Conservation (phyloP, 352 stramenopile species). For the Phytophthora pistaciae region DNA sequence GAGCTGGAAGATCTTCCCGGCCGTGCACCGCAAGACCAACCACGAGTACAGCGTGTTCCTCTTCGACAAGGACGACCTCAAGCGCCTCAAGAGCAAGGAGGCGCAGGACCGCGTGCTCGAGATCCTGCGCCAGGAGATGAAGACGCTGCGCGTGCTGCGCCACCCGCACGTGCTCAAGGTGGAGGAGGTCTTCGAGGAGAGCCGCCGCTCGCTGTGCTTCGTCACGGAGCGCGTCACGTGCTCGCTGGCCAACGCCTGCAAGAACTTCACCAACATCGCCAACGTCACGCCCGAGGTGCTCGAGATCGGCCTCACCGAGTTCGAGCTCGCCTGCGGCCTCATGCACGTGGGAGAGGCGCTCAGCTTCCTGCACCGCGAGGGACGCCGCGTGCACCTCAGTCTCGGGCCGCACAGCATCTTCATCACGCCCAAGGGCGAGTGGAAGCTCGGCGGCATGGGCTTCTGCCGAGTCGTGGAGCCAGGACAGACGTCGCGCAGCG, state of each 20-base stretch:
- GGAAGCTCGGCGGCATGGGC: conserved; percentile 92
- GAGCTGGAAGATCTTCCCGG: conserved; percentile 87
- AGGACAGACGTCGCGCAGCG: conserved; percentile 81
- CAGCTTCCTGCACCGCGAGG: conserved; percentile 92
- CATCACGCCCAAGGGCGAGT: conserved; percentile 92
- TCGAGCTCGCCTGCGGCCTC: conserved; percentile 88
- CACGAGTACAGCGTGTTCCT: conserved; percentile 87
- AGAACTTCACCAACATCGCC: conserved; percentile 88
- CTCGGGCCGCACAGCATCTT: conserved; percentile 90
- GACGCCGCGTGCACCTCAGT: conserved; percentile 88
- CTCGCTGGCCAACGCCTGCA: conserved; percentile 91
- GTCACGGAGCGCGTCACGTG: conserved; percentile 92
- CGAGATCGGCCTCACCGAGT: conserved; percentile 89
- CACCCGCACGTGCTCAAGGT: conserved; percentile 92
- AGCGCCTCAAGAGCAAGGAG: conserved; percentile 87
- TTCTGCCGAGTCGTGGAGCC: conserved; percentile 89
- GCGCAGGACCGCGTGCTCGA: conserved; percentile 89
- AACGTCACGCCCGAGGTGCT: conserved; percentile 90
- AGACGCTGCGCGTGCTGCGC: conserved; percentile 84
- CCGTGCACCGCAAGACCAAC: conserved; percentile 81
- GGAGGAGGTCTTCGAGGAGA: conserved; percentile 92
- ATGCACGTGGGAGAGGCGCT: conserved; percentile 92
- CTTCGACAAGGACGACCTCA: conserved; percentile 90
- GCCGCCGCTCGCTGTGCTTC: conserved; percentile 86
- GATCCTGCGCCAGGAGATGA: conserved; percentile 90